Conservation (phyloP, 495 filamentous ascomycete species). For the Penicillium mononematosum region DNA sequence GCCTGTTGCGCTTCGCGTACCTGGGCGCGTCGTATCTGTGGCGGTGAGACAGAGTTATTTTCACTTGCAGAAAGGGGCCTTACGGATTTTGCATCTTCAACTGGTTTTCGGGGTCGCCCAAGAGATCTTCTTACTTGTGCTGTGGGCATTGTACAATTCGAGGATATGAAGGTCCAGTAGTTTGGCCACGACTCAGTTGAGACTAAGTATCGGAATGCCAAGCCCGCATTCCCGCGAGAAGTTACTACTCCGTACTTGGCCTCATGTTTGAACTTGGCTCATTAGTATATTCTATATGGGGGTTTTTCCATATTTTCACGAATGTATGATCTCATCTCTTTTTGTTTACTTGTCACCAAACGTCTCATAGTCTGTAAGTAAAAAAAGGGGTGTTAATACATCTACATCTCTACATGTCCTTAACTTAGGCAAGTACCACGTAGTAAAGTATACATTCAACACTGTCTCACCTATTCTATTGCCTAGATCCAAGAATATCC, state of each 20-base stretch:
- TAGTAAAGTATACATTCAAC: background rate
- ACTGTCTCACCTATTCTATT: background rate
- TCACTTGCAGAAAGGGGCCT: background rate
- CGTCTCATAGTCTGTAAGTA: background rate
- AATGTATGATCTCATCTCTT: background rate
- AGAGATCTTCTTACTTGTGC: background rate
- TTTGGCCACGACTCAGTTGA: background rate
- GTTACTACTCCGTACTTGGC: background rate
- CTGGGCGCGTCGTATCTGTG: conserved; percentile 18
- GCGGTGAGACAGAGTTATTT: background rate
- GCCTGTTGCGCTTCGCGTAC: conserved; percentile 24
- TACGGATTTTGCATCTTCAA: conserved; percentile 2
- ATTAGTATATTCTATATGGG: background rate
- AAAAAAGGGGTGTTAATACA: background rate
- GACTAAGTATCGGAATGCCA: background rate
- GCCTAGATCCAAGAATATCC: background rate
- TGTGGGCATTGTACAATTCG: background rate
- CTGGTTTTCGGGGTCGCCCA: conserved; percentile 1
- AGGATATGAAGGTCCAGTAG: background rate
- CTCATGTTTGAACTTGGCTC: background rate
- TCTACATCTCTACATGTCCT: too few relatives aligned
- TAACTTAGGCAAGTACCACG: too few relatives aligned
- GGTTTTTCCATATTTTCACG: background rate
- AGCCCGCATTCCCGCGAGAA: background rate
- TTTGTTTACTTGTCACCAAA: background rate